phyloP scores from a whole-genome alignment of 2,329 filamentous ascomycete species.

The Nemania serpens region DNA sequence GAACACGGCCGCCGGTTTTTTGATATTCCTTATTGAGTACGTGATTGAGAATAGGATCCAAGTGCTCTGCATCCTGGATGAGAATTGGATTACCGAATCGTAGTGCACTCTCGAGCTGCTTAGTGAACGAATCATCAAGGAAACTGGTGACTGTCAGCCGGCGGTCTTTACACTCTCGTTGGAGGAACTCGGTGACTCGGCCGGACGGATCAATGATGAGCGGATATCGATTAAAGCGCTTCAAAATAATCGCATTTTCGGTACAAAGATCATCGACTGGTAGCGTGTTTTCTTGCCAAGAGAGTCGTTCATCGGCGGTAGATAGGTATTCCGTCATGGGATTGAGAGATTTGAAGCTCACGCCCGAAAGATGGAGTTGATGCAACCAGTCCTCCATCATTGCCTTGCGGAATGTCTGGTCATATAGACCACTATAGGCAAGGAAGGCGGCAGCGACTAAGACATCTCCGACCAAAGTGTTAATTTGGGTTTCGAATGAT shows the following conservation, averaged over 20 bases:
- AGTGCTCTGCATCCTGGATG: constrained; percentile 96
- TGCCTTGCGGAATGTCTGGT: constrained; percentile 95
- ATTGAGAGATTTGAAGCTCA: constrained; percentile 91
- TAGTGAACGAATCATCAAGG: constrained; percentile 96
- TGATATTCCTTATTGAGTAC: constrained; percentile 99
- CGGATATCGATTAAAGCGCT: constrained; percentile 97
- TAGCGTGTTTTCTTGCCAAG: constrained; percentile 92
- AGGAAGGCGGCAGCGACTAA: constrained; percentile 96
- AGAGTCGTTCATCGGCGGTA: constrained; percentile 89
- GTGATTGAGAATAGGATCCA: constrained; percentile 96
- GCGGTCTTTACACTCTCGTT: constrained; percentile 91
- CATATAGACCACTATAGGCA: constrained; percentile 94
- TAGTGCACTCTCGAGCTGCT: constrained; percentile 94
- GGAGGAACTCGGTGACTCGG: constrained; percentile 89
- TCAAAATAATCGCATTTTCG: constrained; percentile 95
- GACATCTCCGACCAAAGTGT: constrained; percentile 93
- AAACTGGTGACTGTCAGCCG: constrained; percentile 97
- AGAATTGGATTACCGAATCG: constrained; percentile 98
- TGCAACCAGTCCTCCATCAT: constrained; percentile 98
- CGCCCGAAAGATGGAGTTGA: constrained; percentile 89
- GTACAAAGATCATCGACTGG: constrained; percentile 98
- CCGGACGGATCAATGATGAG: constrained; percentile 98
- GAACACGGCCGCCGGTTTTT: constrained; percentile 94
- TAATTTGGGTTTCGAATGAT: constrained; percentile 97
- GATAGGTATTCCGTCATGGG: constrained; percentile 96